phyloP scores from a whole-genome alignment of 2,329 filamentous ascomycete genomes.

The Coniella lustricola region DNA sequence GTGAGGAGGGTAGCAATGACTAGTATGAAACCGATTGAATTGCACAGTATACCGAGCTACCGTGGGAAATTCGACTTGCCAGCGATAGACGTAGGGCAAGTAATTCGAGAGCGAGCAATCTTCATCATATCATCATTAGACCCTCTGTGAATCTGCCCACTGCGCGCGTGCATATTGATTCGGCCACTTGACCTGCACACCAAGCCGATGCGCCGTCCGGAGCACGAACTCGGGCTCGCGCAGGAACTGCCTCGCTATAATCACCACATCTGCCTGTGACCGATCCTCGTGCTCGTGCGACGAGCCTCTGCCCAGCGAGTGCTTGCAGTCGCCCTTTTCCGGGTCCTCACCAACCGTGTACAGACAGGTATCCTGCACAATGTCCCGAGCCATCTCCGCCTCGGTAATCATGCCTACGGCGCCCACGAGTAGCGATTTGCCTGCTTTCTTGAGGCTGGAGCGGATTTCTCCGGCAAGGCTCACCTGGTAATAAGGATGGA shows the following conservation, averaged over 20 bases:
- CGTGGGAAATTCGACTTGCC: too few relatives aligned
- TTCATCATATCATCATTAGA: too few relatives aligned
- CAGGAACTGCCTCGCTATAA: slow-evolving; percentile 70
- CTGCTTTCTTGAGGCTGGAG: slow-evolving; percentile 47
- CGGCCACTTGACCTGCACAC: slow-evolving; percentile 63
- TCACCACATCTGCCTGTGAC: slow-evolving; percentile 59
- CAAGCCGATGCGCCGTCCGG: slow-evolving; percentile 64
- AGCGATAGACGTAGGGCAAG: too few relatives aligned
- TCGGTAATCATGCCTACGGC: slow-evolving; percentile 69
- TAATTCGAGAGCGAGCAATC: too few relatives aligned
- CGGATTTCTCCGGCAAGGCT: slow-evolving; percentile 67
- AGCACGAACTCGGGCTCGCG: slow-evolving; percentile 76
- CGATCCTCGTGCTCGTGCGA: slow-evolving; percentile 31
- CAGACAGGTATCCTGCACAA: slow-evolving; percentile 40
- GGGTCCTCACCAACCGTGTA: slow-evolving; percentile 34
- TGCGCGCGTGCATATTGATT: slow-evolving; percentile 50
- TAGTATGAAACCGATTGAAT: too few relatives aligned
- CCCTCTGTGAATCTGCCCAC: slow-evolving; percentile 16
- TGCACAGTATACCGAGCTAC: too few relatives aligned
- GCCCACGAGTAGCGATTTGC: slow-evolving; percentile 54
- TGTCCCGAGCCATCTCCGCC: slow-evolving; percentile 57
- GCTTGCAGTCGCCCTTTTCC: slow-evolving; percentile 18
- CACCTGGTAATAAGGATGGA: slow-evolving; percentile 64
- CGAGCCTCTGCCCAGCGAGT: slow-evolving; percentile 22
- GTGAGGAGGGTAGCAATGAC: too few relatives aligned